A percentile compares a stretch with the other conserved stretches of the same genome.
phyloP scores from a whole-genome alignment of 2,329 filamentous ascomycete species.

The Ilyonectria sp. region DNA sequence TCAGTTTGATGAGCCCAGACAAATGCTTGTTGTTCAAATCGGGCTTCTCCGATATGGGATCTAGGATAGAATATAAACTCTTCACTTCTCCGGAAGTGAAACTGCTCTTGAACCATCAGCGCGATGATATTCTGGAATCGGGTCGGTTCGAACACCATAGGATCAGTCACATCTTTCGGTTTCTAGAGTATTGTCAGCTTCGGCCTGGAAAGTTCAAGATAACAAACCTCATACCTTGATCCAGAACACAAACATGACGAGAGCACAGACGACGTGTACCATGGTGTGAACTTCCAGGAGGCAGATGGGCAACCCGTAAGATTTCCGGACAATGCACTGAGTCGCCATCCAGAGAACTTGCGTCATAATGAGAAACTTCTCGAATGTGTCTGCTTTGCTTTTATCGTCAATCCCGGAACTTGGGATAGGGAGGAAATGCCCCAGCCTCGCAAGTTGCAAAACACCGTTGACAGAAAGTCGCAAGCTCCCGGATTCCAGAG shows the following conservation, averaged over 20 bases:
- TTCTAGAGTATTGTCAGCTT: slow-evolving; percentile 25
- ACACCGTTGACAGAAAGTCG: slow-evolving; percentile 25
- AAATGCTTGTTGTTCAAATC: not conserved
- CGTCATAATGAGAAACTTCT: slow-evolving; percentile 54
- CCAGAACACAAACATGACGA: slow-evolving; percentile 42
- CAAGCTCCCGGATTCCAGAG: slow-evolving; percentile 16
- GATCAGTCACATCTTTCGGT: slow-evolving; percentile 35
- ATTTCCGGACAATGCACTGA: slow-evolving; percentile 52
- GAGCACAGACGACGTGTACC: slow-evolving; percentile 40
- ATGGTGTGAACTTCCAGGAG: slow-evolving; percentile 54
- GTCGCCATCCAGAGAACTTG: slow-evolving; percentile 58
- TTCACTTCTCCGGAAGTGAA: slow-evolving; percentile 25
- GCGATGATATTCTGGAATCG: slow-evolving; percentile 29
- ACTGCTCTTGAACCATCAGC: slow-evolving; percentile 23
- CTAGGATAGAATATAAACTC: slow-evolving; percentile 24
- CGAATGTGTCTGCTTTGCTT: slow-evolving; percentile 55
- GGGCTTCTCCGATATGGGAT: not conserved
- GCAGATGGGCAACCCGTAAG: slow-evolving; percentile 52
- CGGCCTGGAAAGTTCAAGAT: not conserved
- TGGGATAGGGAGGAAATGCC: slow-evolving; percentile 22
- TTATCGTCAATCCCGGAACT: slow-evolving; percentile 51
- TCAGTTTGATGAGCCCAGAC: slow-evolving; percentile 1
- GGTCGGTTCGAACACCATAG: not conserved
- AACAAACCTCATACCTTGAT: slow-evolving; percentile 23
- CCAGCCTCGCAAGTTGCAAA: slow-evolving; percentile 24